These are phyloP conservation scores for Erodium texanum DNA, from an alignment of 441 rosid genomes.

Conservation along the genomic window DNA sequence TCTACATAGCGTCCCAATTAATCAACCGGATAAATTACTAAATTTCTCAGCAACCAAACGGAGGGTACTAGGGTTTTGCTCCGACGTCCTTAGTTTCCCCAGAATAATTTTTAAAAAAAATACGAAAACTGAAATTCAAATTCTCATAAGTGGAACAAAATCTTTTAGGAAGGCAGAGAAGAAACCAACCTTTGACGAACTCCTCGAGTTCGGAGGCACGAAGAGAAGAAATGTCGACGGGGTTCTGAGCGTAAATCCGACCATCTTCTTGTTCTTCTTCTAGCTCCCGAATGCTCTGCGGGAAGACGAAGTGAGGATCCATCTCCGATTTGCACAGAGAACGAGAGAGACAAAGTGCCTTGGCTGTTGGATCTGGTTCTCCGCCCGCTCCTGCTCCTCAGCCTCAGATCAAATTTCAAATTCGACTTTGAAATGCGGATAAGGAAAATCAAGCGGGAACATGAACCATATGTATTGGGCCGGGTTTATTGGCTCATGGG, in stretches of 20 bases:
- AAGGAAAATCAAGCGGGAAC: no score
- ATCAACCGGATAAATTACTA: neutral
- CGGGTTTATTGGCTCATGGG: no score
- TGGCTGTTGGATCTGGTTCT: no score
- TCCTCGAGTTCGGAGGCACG: slow-evolving; percentile 68
- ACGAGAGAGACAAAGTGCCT: neutral
- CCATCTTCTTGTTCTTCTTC: slow-evolving; percentile 49
- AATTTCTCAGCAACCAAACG: neutral
- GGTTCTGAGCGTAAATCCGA: slow-evolving; percentile 48
- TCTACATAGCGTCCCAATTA: neutral
- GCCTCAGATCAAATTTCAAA: no score
- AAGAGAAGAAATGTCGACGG: slow-evolving; percentile 45
- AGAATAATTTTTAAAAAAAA: no score
- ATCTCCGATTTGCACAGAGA: slow-evolving; percentile 20
- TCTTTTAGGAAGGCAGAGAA: neutral
- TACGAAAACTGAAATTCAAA: neutral
- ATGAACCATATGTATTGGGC: no score
- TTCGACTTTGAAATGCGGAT: no score
- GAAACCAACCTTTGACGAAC: slow-evolving; percentile 70
- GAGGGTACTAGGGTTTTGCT: neutral
- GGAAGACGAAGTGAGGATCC: slow-evolving; percentile 75
- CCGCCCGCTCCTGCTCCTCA: no score
- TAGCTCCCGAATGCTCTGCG: slow-evolving; percentile 54
- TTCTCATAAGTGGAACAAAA: neutral
- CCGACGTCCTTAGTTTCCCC: neutral